Percentiles rank a stretch among this genome's conserved stretches.
Evolutionary conservation across 345 rosid species (phyloP).

Genomic region (Conringia planisiliqua): DNA sequence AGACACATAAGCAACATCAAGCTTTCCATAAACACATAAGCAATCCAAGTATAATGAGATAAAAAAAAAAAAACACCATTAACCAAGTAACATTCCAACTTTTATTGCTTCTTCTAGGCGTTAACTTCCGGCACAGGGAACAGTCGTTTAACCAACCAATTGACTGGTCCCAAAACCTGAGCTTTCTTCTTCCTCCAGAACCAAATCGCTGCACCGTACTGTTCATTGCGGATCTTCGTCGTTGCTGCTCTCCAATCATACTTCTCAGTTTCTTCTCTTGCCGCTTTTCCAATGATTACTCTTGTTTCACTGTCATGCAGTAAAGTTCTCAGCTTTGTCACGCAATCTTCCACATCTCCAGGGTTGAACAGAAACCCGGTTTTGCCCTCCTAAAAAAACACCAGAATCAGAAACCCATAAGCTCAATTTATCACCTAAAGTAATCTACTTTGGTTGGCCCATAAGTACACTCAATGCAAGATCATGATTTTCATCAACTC

Average conservation of each 20-base stretch:
- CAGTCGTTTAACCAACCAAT: constrained; percentile 61
- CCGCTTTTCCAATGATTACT: constrained; percentile 75
- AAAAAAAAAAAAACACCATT: background rate
- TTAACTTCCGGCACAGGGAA: constrained; percentile 63
- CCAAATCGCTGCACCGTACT: constrained; percentile 94
- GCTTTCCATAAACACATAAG: constrained; percentile 15
- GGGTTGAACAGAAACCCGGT: constrained; percentile 74
- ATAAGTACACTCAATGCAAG: constrained; percentile 1
- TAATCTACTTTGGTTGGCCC: background rate
- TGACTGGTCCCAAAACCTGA: constrained; percentile 67
- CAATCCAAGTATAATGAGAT: constrained; percentile 22
- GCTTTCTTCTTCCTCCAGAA: constrained; percentile 89
- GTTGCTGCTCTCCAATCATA: constrained; percentile 98
- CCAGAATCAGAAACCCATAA: background rate
- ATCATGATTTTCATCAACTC: background rate
- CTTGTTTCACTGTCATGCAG: constrained; percentile 52
- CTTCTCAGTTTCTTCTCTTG: constrained; percentile 83
- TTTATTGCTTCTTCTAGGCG: background rate
- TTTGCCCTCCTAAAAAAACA: constrained; percentile 54
- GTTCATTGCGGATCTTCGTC: constrained; percentile 75
- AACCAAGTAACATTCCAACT: background rate
- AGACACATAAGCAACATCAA: background rate
- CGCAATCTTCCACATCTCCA: constrained; percentile 83
- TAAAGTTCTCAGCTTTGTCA: constrained; percentile 60
- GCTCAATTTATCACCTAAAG: background rate